Evolutionary conservation across 768 basidiomycete genomes (phyloP), one percentile per base, ranked within the genome.

Genomic region (Cantharellus anzutake): DNA sequence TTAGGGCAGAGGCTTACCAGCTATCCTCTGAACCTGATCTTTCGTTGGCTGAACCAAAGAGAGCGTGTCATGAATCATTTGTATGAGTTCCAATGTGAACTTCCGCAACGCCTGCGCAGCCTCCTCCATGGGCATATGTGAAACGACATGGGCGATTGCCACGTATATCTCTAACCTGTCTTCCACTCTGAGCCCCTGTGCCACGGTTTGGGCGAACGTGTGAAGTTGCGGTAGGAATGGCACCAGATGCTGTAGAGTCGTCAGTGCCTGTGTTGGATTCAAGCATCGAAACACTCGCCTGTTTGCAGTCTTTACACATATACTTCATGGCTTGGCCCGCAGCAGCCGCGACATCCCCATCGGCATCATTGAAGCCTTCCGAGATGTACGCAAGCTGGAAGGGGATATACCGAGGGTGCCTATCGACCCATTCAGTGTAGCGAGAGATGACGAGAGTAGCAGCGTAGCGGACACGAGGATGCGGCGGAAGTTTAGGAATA

Each of bases 311-410:
- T 68, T 96, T 86, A 70, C 94, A 98, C 62, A 99, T 76, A 71
- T 87, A 97, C 69, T 92, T 94, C 72, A 99, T 76, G 4, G 96
- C 92, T 68, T 96, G 91, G 2, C 93, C 89, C 2, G 96, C 89
- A 20, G 96, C 96, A 20, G 91, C 90, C 63, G 81, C 81, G 40
- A 98, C 92, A 66, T 96, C 89, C 0, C 70, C 59, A 68, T 90
- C 86, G 0, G 65, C 62, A 67, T 84, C 82, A 63, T 92, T 84
- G 66, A 98, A 98, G 1, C 96, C 94, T 34, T 82, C 75, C 4
- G 92, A 91, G 57, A 98, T 85, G 68, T 94, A 98, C 66, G 86
- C 83, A 29, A 99, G 74, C 68, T 91, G 87, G 69, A 79, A 80
- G 40, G 77, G 75, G 64, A 99, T 85, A 67, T 96, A 91, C 41